A percentile compares a stretch with the other conserved stretches of the same genome.
These are phyloP conservation scores for Penicillium sp. DNA, from an alignment of 2,329 filamentous ascomycete genomes.

Conservation along the genomic window DNA sequence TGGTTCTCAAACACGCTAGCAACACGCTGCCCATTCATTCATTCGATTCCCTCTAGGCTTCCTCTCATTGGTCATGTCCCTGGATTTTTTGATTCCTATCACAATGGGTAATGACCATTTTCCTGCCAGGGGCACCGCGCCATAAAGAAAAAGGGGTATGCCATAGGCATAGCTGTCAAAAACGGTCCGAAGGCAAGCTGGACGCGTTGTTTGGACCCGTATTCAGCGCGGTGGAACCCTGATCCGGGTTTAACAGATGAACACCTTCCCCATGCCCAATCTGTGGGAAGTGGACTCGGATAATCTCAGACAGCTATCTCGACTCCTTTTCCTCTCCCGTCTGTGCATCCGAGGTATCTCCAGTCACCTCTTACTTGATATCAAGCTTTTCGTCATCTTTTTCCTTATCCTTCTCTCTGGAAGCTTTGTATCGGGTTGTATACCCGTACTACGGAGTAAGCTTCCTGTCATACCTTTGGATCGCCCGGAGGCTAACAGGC, in stretches of 20 bases:
- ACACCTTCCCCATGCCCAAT: conserved; percentile 17
- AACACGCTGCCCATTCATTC: conserved; percentile 16
- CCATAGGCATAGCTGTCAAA: neutral
- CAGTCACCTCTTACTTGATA: conserved; percentile 2
- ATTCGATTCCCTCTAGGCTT: conserved; percentile 8
- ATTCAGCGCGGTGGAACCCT: conserved; percentile 13
- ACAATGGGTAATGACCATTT: conserved; percentile 3
- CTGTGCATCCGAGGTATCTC: conserved; percentile 3
- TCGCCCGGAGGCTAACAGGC: neutral
- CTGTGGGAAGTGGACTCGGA: neutral
- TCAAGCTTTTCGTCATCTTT: conserved; percentile 4
- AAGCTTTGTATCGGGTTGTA: neutral
- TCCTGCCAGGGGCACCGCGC: neutral
- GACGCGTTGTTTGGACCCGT: conserved; percentile 17
- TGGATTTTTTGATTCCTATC: conserved; percentile 2
- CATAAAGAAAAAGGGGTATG: conserved; percentile 6
- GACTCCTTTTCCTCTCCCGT: conserved; percentile 8
- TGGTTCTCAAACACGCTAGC: conserved; percentile 21
- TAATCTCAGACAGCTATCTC: conserved; percentile 3
- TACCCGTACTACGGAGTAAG: neutral
- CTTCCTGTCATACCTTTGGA: neutral
- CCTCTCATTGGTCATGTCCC: conserved; percentile 13
- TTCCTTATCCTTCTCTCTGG: neutral
- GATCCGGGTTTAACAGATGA: conserved; percentile 11
- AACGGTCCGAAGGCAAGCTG: conserved; percentile 2